Base-by-base conservation (phyloP, 805 yeast species). In the Nematodospora valgi region DNA sequence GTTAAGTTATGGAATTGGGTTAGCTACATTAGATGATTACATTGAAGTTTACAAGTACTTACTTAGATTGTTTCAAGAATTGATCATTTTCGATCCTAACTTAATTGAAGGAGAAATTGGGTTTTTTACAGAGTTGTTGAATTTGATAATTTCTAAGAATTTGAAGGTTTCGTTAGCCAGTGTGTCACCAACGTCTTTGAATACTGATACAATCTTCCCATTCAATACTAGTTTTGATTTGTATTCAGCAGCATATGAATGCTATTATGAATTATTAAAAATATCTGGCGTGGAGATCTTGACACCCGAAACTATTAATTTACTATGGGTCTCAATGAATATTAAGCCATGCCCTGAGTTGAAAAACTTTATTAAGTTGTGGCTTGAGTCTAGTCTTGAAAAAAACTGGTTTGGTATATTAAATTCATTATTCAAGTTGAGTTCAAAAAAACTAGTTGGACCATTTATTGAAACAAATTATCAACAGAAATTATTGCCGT, bases 271-370 rank as follows among this genome's bases (percentile, higher is more conserved):
- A 46, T 48, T 83, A 20, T 62, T 78, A 22, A 76, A 77, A 43
- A 66, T 78, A 0, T 54, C 44, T 30, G 73, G 76, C 2, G 71
- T 73, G 12, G 56, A 57, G 3, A 50, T 72, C 1, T 67, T 81
- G 37, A 51, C 60, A 2, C 54, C 60, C 10, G 70, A 68, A 2
- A 51, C 79, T 5, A 78, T 78, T 26, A 69, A 63, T 27, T 61
- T 74, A 18, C 58, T 82, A 5, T 86, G 93, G 93, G 62, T 77
- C 6, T 75, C 68, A 7, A 60, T 68, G 64, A 62, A 65, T 67
- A 23, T 70, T 63, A 43, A 78, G 69, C 59, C 60, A 2, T 73
- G 78, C 27, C 45, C 43, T 1, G 68, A 66, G 6, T 51, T 82
- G 13, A 52, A 63, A 19, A 54, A 59, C 3, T 59, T 82, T 31